Base-by-base conservation (phyloP, 345 rosid genomes). In the Firmiana major region DNA sequence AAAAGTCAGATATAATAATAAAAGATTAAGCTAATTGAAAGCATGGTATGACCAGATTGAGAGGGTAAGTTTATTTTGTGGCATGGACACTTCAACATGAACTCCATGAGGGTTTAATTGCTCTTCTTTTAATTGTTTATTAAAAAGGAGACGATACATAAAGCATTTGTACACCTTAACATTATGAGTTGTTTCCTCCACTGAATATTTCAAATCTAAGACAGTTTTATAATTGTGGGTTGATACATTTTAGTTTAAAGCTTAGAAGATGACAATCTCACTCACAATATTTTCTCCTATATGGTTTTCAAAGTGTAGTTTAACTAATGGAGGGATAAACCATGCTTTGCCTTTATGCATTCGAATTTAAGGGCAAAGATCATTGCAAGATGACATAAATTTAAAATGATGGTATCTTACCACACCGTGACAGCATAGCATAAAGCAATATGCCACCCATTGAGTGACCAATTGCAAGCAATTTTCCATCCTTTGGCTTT, bases 391-490 rank as follows among this genome's bases (percentile, higher is more conserved):
- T 24, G 54, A 71, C 21, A 62, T 19, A 40, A 28, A 49, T 26
- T 12, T 21, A 53, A 68, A 46, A 34, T 36, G 58, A 80, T 48
- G 59, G 48, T 55, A 80, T 81, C 90, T 84, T 83, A 91, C 96
- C 85, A 38, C 85, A 87, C 75, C 83, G 85, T 71, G 96, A 88
- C 53, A 87, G 77, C 88, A 80, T 87, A 31, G 92, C 85, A 79
- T 91, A 91, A 54, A 91, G 90, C 86, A 91, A 82, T 84, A 91
- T 88, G 38, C 96, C 96, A 78, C 93, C 96, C 96, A 91, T 88
- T 54, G 96, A 91, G 80, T 91, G 96, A 75, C 96, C 96, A 79
- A 91, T 84, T 74, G 96, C 93, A 67, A 88, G 83, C 84, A 89
- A 65, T 77, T 84, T 89, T 54, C 93, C 92, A 71, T 91, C 93